Evolutionary conservation across 2,329 filamentous ascomycete genomes (phyloP).

Genomic region (Arthrinium phaeospermum): DNA sequence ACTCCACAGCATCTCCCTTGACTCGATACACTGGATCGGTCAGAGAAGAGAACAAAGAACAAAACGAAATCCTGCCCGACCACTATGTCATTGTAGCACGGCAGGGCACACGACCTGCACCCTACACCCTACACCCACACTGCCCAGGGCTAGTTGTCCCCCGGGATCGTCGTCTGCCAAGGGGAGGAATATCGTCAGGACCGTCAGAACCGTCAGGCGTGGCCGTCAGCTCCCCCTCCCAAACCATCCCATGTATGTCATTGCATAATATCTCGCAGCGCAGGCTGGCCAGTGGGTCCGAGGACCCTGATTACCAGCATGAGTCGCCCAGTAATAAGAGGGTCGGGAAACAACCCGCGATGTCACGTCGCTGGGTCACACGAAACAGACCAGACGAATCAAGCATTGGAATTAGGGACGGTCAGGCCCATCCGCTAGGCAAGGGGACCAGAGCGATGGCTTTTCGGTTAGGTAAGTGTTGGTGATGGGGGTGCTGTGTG

Average conservation of each 20-base stretch:
- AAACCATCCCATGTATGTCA: not conserved
- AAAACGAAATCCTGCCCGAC: not conserved
- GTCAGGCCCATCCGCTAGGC: not conserved
- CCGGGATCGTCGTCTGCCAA: slow-evolving; percentile 3
- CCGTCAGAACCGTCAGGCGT: not conserved
- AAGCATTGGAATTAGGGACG: not conserved
- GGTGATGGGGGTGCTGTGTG: not conserved
- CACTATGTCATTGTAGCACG: not conserved
- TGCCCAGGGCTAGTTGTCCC: not conserved
- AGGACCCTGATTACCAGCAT: not conserved
- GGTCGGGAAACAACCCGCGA: not conserved
- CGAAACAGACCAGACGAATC: slow-evolving; percentile 6
- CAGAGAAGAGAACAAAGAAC: not conserved
- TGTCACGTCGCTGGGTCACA: not conserved
- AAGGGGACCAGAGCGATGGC: not conserved
- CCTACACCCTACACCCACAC: not conserved
- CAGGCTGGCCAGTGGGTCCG: not conserved
- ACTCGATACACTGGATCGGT: not conserved
- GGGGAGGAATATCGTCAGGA: not conserved
- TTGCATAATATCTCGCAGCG: not conserved
- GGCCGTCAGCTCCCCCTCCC: not conserved
- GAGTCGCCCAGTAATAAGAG: not conserved
- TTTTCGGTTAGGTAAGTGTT: not conserved
- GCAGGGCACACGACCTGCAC: slow-evolving; percentile 2
- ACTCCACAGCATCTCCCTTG: not conserved